Evolutionary conservation across 2,329 filamentous ascomycete species (phyloP).

Genomic region (Colletotrichum echinochloae): DNA sequence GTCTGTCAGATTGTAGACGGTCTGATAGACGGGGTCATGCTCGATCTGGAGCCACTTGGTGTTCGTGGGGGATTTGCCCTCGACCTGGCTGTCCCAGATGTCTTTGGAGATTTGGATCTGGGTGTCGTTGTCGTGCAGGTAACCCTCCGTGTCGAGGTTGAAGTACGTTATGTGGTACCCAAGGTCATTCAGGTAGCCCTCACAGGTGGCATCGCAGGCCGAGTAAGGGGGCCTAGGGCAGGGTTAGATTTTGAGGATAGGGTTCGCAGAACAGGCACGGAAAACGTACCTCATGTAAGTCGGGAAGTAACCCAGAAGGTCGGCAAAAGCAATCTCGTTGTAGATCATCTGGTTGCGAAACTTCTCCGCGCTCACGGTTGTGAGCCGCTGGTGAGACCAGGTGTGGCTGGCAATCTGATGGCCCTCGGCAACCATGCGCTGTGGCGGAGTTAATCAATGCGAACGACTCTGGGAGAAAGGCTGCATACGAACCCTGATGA

Average conservation of each 20-base stretch:
- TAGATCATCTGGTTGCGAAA: slow-evolving; percentile 62
- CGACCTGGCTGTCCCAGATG: slow-evolving; percentile 52
- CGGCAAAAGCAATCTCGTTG: slow-evolving; percentile 66
- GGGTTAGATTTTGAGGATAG: slow-evolving; percentile 2
- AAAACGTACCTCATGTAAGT: slow-evolving; percentile 60
- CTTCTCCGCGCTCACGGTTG: slow-evolving; percentile 35
- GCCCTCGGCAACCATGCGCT: slow-evolving; percentile 63
- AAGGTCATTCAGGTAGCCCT: slow-evolving; percentile 43
- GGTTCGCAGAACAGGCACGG: not conserved
- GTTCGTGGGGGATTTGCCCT: slow-evolving; percentile 46
- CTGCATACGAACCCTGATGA: slow-evolving; percentile 47
- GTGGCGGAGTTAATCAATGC: slow-evolving; percentile 7
- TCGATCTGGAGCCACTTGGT: slow-evolving; percentile 46
- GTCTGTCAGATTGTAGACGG: slow-evolving; percentile 54
- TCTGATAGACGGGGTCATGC: slow-evolving; percentile 57
- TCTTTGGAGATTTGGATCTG: slow-evolving; percentile 52
- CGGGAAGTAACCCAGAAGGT: slow-evolving; percentile 66
- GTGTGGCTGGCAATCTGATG: slow-evolving; percentile 73
- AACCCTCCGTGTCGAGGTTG: slow-evolving; percentile 52
- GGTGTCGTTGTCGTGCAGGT: slow-evolving; percentile 47
- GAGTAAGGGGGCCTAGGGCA: slow-evolving; percentile 54
- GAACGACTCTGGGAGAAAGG: slow-evolving; percentile 1
- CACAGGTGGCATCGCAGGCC: slow-evolving; percentile 51
- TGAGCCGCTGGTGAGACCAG: slow-evolving; percentile 58
- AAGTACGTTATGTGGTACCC: slow-evolving; percentile 54